Evolutionary conservation across 306 rosid genomes (phyloP).

Genomic region (Malus orientalis): DNA sequence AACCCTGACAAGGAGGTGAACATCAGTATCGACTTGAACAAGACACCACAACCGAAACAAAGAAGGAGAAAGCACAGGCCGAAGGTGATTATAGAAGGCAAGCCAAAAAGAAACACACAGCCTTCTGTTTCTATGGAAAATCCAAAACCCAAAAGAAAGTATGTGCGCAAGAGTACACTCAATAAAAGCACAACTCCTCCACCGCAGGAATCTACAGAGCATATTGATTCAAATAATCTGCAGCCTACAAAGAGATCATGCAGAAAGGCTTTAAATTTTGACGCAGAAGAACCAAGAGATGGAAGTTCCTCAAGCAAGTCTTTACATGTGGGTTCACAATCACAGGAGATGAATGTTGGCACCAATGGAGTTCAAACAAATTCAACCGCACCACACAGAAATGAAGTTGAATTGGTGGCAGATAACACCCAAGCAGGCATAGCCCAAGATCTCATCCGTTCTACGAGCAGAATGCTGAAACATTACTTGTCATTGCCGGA

Average conservation of each 20-base stretch:
- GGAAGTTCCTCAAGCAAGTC: slow-evolving; percentile 21
- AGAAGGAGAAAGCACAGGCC: slow-evolving; percentile 75
- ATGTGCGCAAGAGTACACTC: slow-evolving; percentile 33
- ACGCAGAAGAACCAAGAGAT: slow-evolving; percentile 24
- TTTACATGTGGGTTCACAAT: slow-evolving; percentile 3
- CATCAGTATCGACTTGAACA: slow-evolving; percentile 20
- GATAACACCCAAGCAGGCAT: slow-evolving; percentile 17
- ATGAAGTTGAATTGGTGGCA: slow-evolving; percentile 13
- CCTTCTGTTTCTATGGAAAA: slow-evolving; percentile 35
- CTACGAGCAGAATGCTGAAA: slow-evolving; percentile 18
- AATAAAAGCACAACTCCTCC: slow-evolving; percentile 27
- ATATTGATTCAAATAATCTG: slow-evolving; percentile 16
- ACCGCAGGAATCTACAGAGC: slow-evolving; percentile 15
- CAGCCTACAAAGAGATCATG: slow-evolving; percentile 33
- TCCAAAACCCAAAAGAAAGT: slow-evolving; percentile 33
- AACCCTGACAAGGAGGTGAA: slow-evolving; percentile 27
- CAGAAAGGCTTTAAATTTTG: slow-evolving; percentile 52
- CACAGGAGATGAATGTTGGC: neutral
- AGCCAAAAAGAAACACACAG: slow-evolving; percentile 44
- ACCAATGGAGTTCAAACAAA: slow-evolving; percentile 1
- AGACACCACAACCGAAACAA: slow-evolving; percentile 43
- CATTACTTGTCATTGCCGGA: slow-evolving; percentile 16
- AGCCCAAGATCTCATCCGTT: slow-evolving; percentile 12
- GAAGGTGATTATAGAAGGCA: slow-evolving; percentile 71
- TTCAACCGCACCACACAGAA: slow-evolving; percentile 12